Evolutionary conservation across 495 filamentous ascomycete species (phyloP).

Genomic region (Thermochaetoides thermophila): DNA sequence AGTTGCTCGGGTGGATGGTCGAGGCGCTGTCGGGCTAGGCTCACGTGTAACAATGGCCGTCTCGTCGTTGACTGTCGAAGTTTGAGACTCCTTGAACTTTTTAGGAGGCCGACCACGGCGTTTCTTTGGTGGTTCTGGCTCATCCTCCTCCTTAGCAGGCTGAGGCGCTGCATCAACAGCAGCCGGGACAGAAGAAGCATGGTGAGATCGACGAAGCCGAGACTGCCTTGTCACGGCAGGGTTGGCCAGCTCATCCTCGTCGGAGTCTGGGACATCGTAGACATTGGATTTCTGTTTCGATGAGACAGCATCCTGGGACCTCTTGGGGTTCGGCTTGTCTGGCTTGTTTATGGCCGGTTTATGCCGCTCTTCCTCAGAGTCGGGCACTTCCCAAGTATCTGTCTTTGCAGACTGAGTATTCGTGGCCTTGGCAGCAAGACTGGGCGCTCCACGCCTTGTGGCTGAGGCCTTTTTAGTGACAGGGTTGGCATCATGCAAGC

Average conservation of each 20-base stretch:
- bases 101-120: constrained; percentile 14
- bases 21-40: neutral
- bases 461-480: no score
- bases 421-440: no score
- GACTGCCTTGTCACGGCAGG: neutral
- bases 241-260: constrained; percentile 19
- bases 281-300: no score
- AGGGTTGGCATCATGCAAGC: no score
- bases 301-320: no score
- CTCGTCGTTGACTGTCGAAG: neutral
- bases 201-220: neutral
- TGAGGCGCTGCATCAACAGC: neutral
- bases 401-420: no score
- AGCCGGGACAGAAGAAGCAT: neutral
- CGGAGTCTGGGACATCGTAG: constrained; percentile 30
- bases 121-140: constrained; percentile 2
- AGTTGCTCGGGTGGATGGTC: no score
- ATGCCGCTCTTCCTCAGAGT: no score
- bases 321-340: no score
- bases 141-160: neutral
- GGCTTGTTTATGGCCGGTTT: no score
- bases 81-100: constrained; percentile 3
- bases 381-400: no score
- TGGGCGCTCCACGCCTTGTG: no score
- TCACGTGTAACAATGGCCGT: constrained; percentile 1